Base-by-base conservation (phyloP, 495 filamentous ascomycete species). In the Hyaloscypha variabilis region DNA sequence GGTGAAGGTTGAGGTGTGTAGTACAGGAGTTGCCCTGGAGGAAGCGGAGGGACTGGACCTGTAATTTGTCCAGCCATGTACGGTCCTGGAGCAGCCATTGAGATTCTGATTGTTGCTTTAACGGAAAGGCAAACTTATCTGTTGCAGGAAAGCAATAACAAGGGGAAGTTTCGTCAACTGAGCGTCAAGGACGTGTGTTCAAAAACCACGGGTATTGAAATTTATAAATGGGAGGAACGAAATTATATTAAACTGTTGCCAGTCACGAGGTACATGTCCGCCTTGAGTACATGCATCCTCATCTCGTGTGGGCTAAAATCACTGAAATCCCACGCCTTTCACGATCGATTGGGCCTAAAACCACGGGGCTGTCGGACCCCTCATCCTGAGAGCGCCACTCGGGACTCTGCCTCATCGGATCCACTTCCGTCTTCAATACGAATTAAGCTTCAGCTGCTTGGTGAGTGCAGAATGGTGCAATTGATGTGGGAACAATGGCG, bases 1-100 rank as follows among this genome's bases (percentile, higher is more conserved):
- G 54, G 54, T 34, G 14, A 2, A 13, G 54, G 54, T 34, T 58
- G 54, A 34, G 54, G 54, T 8, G 25, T 58, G 19, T 58, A 58
- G 25, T 58, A 58, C 0, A 58, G 54, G n/a, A 58, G 29, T 2
- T 30, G 54, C 6, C 29, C 29, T 34, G 54, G 54, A 14, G 54
- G 54, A 19, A 34, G 29, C 1, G 14, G 26, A 17, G 54, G 54
- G 17, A 54, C 51, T 25, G 51, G 51, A 29, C 51, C 51, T 25
- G 51, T 54, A 2, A 54, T 54, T 17, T 54, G 51, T 11, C 51
- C 51, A 25, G 51, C 51, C 26, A 54, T 54, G 17, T 54, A 29
- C 0, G 26, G 23, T 8, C 39, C 39, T 17, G 39, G 39, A 46
- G 39, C 39, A 46, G 39, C 39, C 39, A 46, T 46, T 17, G 39